Evolutionary conservation across 2,329 filamentous ascomycete genomes (phyloP).

Genomic region (Nothophaeocryptopus gaeumannii): DNA sequence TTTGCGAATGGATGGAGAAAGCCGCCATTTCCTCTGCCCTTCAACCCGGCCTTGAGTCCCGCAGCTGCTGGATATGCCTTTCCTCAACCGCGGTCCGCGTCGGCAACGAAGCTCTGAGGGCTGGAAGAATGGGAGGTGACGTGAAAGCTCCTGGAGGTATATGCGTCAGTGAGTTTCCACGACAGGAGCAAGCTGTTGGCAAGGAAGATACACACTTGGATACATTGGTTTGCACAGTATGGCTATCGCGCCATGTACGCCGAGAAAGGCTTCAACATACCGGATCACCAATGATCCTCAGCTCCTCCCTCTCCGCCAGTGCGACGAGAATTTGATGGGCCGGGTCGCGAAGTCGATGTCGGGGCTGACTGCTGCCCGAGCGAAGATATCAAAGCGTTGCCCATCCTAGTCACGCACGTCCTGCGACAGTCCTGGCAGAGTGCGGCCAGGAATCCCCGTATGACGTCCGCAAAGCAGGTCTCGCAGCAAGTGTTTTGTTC

Average conservation of each 20-base stretch:
- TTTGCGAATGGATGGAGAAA: constrained; percentile 64
- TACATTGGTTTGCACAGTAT: neutral
- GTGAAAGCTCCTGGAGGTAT: neutral
- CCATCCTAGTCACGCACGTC: constrained; percentile 10
- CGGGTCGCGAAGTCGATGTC: neutral
- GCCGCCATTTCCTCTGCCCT: constrained; percentile 48
- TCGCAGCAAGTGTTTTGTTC: constrained; percentile 22
- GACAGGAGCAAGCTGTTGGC: neutral
- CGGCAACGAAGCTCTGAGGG: constrained; percentile 28
- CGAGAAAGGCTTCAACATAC: neutral
- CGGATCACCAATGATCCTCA: constrained; percentile 4
- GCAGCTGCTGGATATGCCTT: constrained; percentile 46
- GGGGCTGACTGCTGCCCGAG: constrained; percentile 3
- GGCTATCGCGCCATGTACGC: neutral
- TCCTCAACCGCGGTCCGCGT: constrained; percentile 16
- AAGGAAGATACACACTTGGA: too few relatives aligned
- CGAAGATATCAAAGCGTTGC: constrained; percentile 8
- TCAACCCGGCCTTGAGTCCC: constrained; percentile 40
- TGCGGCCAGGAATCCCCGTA: constrained; percentile 10
- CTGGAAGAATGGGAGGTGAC: neutral
- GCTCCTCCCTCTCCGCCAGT: neutral
- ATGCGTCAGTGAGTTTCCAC: neutral
- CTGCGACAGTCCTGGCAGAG: constrained; percentile 20
- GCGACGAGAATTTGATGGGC: neutral
- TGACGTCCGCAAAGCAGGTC: constrained; percentile 15